These are phyloP conservation scores for Colletotrichum lini DNA, from an alignment of 2,329 filamentous ascomycete genomes.

Conservation along the genomic window DNA sequence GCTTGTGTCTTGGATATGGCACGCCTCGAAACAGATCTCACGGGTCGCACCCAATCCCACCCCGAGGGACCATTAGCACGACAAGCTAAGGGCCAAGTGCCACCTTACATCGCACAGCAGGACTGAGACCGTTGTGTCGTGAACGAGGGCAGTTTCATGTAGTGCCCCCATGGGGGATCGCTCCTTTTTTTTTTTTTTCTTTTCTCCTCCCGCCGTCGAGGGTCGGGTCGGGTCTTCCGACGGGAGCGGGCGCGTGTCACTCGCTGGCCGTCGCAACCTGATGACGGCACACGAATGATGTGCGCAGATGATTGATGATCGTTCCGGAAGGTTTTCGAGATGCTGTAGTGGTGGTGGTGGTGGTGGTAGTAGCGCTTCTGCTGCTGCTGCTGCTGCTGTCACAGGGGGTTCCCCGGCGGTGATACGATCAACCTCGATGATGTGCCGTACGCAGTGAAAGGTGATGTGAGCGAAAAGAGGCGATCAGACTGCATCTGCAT, in stretches of 20 bases:
- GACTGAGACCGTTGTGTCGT: background rate
- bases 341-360: background rate
- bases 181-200: background rate
- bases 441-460: background rate
- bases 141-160: conserved; percentile 10
- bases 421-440: background rate
- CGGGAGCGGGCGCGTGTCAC: background rate
- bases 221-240: background rate
- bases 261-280: background rate
- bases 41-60: conserved; percentile 23
- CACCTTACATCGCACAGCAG: conserved; percentile 1
- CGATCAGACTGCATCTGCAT: background rate
- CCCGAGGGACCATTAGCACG: conserved; percentile 8
- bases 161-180: background rate
- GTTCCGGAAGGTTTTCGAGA: conserved; percentile 17
- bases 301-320: conserved; percentile 36
- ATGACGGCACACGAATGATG: conserved; percentile 36
- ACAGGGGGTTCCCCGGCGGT: background rate
- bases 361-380: background rate
- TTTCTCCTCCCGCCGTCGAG: background rate
- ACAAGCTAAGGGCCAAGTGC: conserved; percentile 12
- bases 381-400: conserved; percentile 9
- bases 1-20: conserved; percentile 35
- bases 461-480: conserved; percentile 1
- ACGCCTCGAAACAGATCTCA: conserved; percentile 39